Evolutionary conservation across 2,329 filamentous ascomycete genomes (phyloP), one percentile per base, ranked within the genome.

Genomic region (Ceratocystis lukuohia): DNA sequence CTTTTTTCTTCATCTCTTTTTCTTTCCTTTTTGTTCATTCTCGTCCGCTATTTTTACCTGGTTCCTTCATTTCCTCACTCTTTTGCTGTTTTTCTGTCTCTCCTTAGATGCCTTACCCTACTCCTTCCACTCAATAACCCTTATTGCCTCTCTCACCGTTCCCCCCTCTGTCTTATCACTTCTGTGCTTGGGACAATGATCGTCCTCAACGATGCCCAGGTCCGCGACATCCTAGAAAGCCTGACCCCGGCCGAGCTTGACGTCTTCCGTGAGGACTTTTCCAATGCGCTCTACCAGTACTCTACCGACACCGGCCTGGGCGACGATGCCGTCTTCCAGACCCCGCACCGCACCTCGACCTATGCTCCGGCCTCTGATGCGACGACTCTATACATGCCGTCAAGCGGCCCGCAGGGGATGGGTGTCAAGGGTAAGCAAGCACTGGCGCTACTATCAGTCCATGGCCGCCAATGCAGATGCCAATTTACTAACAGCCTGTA

Each of bases 381-480:
- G 37, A 86, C 83, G 20, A 89, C 86, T 1, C 76, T 91, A 25
- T 91, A 90, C 72, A 90, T 91, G 85, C 88, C 88, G 0, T 87
- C 87, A 1, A 84, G 81, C 28, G 84, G 84, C 67, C 82, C 82
- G 0, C 74, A 76, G 6, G 84, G 83, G 33, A 85, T 88, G 69
- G 86, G 84, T 2, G 82, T 90, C 71, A 92, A 92, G 77, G 83
- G 83, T 82, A 70, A 68, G 73, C 37, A 41, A 41, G 37, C 37
- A 41, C 10, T 41, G 3, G 10, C 37, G 37, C 37, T 41, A 5
- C 37, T 12, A 15, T 12, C 37, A 28, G 30, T 30, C 28, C 22
- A 10, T 20, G 45, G 3, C 37, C 37, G 37, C 37, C 37, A 12
- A 15, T 41, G 37, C 37, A 41, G 10, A 41, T 41, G 3, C 37